These are phyloP conservation scores for Phytophthora melonis DNA, from an alignment of 352 stramenopile genomes.

Conservation along the genomic window DNA sequence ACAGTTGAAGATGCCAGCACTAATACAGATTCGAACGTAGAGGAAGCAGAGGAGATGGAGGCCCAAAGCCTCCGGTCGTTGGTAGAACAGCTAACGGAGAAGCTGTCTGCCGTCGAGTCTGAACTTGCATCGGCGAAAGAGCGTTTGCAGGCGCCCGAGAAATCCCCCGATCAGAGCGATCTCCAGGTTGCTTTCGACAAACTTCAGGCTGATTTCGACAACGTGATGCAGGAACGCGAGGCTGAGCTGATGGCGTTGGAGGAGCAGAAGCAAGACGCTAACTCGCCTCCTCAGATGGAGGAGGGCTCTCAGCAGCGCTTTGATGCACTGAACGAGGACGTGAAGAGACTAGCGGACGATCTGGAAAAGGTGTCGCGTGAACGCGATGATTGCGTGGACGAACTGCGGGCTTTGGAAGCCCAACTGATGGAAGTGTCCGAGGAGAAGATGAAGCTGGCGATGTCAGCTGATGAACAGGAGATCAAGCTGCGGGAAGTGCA, in stretches of 20 bases:
- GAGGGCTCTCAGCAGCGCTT: constrained; percentile 11
- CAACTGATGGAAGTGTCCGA: constrained; percentile 64
- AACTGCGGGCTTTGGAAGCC: constrained; percentile 54
- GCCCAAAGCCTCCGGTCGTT: constrained; percentile 11
- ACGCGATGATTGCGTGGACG: constrained; percentile 52
- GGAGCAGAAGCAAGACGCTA: not conserved
- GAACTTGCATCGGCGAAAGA: constrained; percentile 27
- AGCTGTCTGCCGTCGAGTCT: constrained; percentile 17
- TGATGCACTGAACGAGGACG: constrained; percentile 30
- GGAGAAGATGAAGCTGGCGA: constrained; percentile 50
- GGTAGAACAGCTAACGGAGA: constrained; percentile 21
- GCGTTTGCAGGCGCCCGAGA: constrained; percentile 10
- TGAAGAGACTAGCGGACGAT: constrained; percentile 25
- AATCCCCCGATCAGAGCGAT: constrained; percentile 8
- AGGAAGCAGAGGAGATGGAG: constrained; percentile 5
- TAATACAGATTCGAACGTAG: constrained; percentile 6
- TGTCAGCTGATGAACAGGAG: constrained; percentile 26
- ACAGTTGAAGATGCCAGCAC: constrained; percentile 3
- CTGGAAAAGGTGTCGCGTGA: constrained; percentile 47
- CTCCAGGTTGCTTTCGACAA: constrained; percentile 25
- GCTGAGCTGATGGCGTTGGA: not conserved
- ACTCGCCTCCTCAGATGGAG: not conserved
- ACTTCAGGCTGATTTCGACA: constrained; percentile 11
- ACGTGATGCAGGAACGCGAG: constrained; percentile 18
- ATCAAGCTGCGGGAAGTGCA: constrained; percentile 29